Evolutionary conservation across 2,329 filamentous ascomycete genomes (phyloP), one percentile per base, ranked within the genome.

Genomic region (Fonsecaea multimorphosa): DNA sequence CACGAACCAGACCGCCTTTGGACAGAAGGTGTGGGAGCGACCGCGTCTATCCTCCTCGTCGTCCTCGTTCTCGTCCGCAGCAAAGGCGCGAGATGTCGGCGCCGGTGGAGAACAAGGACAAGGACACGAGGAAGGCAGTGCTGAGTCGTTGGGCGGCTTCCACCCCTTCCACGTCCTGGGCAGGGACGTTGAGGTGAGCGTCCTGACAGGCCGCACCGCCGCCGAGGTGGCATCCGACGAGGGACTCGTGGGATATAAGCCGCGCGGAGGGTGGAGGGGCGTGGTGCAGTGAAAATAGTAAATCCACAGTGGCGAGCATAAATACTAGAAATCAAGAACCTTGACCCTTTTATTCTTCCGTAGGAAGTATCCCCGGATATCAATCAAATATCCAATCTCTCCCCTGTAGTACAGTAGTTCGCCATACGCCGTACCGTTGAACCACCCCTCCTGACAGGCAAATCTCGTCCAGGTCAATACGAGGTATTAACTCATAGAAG

Each of bases 111-210:
- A 32, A n/a, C 6, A 31, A 58, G n/a, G 59, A 66, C 44, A 19
- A 8, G 52, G 38, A 29, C 61, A 59, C 14, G 53, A 24, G 8
- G 29, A 3, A 31, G 29, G 29, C 22, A 31, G 27, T n/a, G 31
- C 32, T 8, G 54, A 55, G 16, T 9, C 32, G 19, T 31, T 68
- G 16, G 72, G 73, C 3, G 78, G 77, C 0, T 89, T 86, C 71
- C 78, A 83, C 24, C 80, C 86, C 0, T 91, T 91, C 68, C 82
- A 85, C 65, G 86, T 91, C 1, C 77, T 79, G 7, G 89, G 88
- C 0, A 80, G 83, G 4, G 86, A 88, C 1, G 71, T 80, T 40
- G 89, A 91, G 76, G 80, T 83, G n/a, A 91, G 89, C 72, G 78
- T 91, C 1, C 81, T 91, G 2, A 91, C 89, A 1, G 87, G 87